Evolutionary conservation across 768 basidiomycete genomes (phyloP).

Genomic region (Lentinus tigrinus): DNA sequence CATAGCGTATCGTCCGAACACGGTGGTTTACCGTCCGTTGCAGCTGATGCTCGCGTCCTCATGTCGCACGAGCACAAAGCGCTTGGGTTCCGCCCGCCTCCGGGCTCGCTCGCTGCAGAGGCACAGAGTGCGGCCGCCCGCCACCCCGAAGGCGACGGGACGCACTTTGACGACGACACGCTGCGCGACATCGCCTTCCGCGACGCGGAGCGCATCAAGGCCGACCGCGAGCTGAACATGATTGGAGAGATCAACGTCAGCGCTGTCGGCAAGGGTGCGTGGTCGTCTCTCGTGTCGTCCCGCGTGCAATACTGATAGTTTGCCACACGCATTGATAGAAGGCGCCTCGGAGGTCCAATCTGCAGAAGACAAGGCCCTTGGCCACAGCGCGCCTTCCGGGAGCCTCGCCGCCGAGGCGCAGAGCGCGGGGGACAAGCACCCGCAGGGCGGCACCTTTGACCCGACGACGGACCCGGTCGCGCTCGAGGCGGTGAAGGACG

Average conservation of each 20-base stretch:
- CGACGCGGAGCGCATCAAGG: slow-evolving; percentile 29
- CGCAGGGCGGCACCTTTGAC: slow-evolving; percentile 16
- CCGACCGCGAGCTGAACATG: slow-evolving; percentile 23
- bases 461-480: slow-evolving; percentile 3
- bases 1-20: neutral
- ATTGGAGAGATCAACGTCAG: slow-evolving; percentile 16
- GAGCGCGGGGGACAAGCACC: slow-evolving; percentile 16
- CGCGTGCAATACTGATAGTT: too few species aligned
- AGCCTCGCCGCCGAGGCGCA: slow-evolving; percentile 24
- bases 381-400: slow-evolving; percentile 21
- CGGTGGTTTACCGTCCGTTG: neutral
- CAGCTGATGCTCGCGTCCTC: slow-evolving; percentile 25
- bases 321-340: too few species aligned
- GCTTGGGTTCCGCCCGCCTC: slow-evolving; percentile 32
- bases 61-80: slow-evolving; percentile 31
- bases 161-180: slow-evolving; percentile 17
- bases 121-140: slow-evolving; percentile 28
- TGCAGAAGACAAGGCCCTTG: slow-evolving; percentile 16
- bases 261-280: slow-evolving; percentile 14
- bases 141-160: slow-evolving; percentile 22
- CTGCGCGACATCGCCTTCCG: slow-evolving; percentile 23
- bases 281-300: too few species aligned
- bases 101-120: slow-evolving; percentile 30
- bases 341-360: slow-evolving; percentile 17
- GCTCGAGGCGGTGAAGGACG: slow-evolving; percentile 9